Evolutionary conservation across 2,329 filamentous ascomycete genomes (phyloP).

Genomic region (Aspergillus ruber): DNA sequence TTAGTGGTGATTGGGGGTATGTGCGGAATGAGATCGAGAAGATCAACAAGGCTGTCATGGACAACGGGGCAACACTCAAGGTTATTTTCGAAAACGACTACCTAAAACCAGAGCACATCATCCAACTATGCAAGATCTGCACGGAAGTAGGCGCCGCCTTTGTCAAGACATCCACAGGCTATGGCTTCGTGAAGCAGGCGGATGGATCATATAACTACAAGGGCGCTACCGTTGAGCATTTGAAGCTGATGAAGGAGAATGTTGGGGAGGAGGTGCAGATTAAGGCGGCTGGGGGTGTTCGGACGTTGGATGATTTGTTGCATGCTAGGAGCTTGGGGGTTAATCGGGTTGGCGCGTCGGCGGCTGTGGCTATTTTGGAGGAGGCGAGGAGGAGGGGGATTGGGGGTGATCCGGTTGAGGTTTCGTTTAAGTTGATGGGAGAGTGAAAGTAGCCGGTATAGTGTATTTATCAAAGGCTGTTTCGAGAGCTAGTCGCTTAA

Average conservation of each 20-base stretch:
- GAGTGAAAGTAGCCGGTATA: constrained; percentile 1
- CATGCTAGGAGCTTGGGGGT: constrained; percentile 51
- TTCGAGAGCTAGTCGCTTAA: too few relatives aligned
- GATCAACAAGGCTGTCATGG: constrained; percentile 45
- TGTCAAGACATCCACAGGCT: constrained; percentile 57
- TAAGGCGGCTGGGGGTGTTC: constrained; percentile 54
- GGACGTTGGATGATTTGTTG: constrained; percentile 52
- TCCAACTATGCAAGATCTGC: constrained; percentile 51
- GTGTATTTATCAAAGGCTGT: too few relatives aligned
- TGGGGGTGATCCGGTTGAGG: constrained; percentile 22
- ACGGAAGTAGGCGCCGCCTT: constrained; percentile 47
- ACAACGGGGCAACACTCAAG: constrained; percentile 46
- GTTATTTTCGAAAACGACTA: constrained; percentile 61
- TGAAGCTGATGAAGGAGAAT: constrained; percentile 50
- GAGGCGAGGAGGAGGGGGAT: constrained; percentile 50
- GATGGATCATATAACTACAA: constrained; percentile 49
- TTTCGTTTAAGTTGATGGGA: constrained; percentile 18
- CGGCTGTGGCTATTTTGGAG: constrained; percentile 49
- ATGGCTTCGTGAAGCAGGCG: constrained; percentile 53
- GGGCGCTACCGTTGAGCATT: constrained; percentile 47
- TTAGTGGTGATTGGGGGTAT: constrained; percentile 53
- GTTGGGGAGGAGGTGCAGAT: constrained; percentile 44
- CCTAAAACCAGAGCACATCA: constrained; percentile 45
- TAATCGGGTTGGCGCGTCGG: constrained; percentile 51
- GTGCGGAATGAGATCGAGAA: constrained; percentile 47